Percentiles rank a stretch among this genome's conserved stretches.
These are phyloP conservation scores for Chytriomyces hyalinus DNA, from an alignment of 192 early-diverging fungal genomes.

Conservation along the genomic window DNA sequence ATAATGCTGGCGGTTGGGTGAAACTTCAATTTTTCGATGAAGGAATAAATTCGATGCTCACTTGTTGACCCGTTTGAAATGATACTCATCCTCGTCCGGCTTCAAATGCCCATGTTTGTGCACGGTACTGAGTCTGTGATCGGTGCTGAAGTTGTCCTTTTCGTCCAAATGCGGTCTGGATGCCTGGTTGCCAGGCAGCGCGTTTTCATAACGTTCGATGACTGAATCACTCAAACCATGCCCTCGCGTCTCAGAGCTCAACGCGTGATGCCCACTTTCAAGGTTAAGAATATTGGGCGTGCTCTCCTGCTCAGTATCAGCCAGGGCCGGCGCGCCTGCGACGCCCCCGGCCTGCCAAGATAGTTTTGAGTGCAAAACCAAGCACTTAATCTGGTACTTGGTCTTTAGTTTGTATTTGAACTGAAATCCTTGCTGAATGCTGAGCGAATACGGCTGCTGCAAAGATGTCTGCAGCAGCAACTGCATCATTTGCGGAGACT, in stretches of 20 bases:
- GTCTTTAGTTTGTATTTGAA: constrained; percentile 37
- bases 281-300: no score
- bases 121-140: no score
- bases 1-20: not conserved
- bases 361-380: constrained; percentile 30
- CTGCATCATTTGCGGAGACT: constrained; percentile 19
- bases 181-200: no score
- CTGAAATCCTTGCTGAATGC: constrained; percentile 41
- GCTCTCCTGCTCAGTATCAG: not conserved
- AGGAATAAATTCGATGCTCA: constrained; percentile 9
- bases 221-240: no score
- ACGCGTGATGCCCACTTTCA: no score
- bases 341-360: constrained; percentile 39
- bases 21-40: constrained; percentile 1
- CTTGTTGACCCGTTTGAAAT: not conserved
- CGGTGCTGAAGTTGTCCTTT: no score
- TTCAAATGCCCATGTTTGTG: constrained; percentile 6
- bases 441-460: constrained; percentile 43
- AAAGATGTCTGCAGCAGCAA: constrained; percentile 2
- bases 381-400: constrained; percentile 26
- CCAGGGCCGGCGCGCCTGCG: not conserved
- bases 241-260: no score
- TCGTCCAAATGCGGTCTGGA: no score
- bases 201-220: no score
- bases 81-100: constrained; percentile 15